Base-by-base conservation (phyloP, 495 filamentous ascomycete species). In the Hypoxylon cercidicola region DNA sequence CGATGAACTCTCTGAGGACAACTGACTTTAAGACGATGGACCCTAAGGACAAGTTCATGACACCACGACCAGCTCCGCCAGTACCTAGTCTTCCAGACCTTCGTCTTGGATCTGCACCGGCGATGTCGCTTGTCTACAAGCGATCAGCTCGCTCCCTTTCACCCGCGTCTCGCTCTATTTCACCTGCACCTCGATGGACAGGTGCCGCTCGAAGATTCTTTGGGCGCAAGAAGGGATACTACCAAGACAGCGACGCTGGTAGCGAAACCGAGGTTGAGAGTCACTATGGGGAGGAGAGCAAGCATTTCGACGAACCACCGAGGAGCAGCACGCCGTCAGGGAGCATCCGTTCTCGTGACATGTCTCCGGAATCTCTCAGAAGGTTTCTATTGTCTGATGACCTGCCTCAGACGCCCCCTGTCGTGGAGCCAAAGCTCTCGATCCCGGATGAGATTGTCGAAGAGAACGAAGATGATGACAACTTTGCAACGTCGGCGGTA, bases 31-130 rank as follows among this genome's bases (percentile, higher is more conserved):
- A 85, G 68, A 94, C 91, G 0, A 88, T 93, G 84, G 86, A 93
- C 64, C 92, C 92, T 0, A 79, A 82, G 15, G 89, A 91, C 78
- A 92, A 88, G 65, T 96, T 87, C 53, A 78, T 88, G 71, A 84
- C 87, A 25, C 90, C 90, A 19, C 81, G 87, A 43, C 81, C 85
- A n/a, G 83, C 87, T 3, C 82, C 88, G 0, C 69, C 68, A 11
- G 72, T 74, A 7, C 81, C 83, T 41, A 82, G 81, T 6, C 73
- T 72, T 7, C 70, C 71, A 0, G 68, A 63, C 3, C 72, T 79
- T 50, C 83, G 87, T 19, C 68, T 86, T 12, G 82, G 82, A 19
- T 88, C 87, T 6, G 83, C 89, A 28, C 82, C 82, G n/a, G 65
- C 60, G 30, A 76, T 78, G 48, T 72, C 76, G n/a, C 75, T 78